Percentiles rank a stretch among this genome's conserved stretches.
Evolutionary conservation across 202 grass and related monocot genomes (phyloP).

Genomic region (Miscanthus sacchariflorus): DNA sequence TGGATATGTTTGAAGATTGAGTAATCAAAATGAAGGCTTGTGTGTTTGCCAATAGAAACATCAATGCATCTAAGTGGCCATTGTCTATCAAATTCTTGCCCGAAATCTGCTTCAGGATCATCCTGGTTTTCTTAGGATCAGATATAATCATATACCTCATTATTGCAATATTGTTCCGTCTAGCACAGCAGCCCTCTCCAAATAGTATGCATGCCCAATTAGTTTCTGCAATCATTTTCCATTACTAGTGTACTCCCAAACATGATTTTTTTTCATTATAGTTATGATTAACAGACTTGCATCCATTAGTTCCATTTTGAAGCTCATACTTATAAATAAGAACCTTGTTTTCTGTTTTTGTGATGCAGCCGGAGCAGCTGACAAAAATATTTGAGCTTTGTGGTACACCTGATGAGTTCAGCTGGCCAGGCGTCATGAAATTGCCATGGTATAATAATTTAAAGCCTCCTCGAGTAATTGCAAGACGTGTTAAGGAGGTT

Average conservation of each 20-base stretch:
- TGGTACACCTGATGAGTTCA: slow-evolving; percentile 87
- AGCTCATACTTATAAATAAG: background rate
- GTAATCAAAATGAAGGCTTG: background rate
- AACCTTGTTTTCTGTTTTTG: slow-evolving; percentile 16
- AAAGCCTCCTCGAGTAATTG: slow-evolving; percentile 61
- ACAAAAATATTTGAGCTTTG: slow-evolving; percentile 91
- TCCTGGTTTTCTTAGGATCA: background rate
- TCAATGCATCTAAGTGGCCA: background rate
- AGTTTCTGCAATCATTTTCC: slow-evolving; percentile 21
- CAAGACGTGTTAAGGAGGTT: slow-evolving; percentile 72
- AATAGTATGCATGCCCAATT: background rate
- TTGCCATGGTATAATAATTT: slow-evolving; percentile 95
- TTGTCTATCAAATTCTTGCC: slow-evolving; percentile 7
- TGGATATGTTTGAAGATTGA: background rate
- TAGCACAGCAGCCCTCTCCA: slow-evolving; percentile 4
- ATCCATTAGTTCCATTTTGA: slow-evolving; percentile 1
- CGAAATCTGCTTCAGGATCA: slow-evolving; percentile 6
- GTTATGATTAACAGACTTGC: background rate
- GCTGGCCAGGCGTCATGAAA: slow-evolving; percentile 86
- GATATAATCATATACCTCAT: background rate
- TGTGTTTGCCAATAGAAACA: background rate
- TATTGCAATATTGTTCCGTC: background rate
- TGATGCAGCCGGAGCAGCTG: slow-evolving; percentile 77
- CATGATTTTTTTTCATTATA: background rate
- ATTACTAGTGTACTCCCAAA: background rate